Base-by-base conservation (phyloP, 768 basidiomycete species). In the Cyclocybe aegerita region DNA sequence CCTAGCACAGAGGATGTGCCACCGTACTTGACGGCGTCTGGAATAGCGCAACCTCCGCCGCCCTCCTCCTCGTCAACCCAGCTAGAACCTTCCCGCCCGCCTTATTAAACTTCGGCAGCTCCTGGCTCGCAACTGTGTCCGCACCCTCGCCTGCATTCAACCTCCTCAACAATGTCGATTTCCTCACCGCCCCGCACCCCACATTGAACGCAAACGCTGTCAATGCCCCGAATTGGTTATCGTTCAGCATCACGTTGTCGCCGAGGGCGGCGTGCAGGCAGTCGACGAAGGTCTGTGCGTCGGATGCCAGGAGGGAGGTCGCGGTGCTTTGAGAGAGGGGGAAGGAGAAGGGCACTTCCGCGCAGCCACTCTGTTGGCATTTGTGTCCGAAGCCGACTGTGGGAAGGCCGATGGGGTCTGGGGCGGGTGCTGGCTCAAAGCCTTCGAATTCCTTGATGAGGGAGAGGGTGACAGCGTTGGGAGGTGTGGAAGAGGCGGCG, bases 161-260 rank as follows among this genome's bases (percentile, higher is more conserved):
- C 33, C 71, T 52, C 48, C 58, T 63, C 45, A 70, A 41, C 52
- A 72, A 49, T 9, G 67, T 69, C 23, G 67, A 70, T 7, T 49
- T 52, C 50, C 62, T 45, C 29, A 67, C 60, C 10, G 54, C 63
- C 10, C 59, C 62, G 36, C 23, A 23, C 69, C 70, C 70, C 9
- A 63, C 56, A 48, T 72, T 71, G 54, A 67, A 71, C 42, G 69
- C 54, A 47, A 62, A 70, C 9, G 63, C 60, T 1, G 63, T 58
- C 30, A 72, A 52, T 7, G 71, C 70, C 16, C 68, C 70, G 57
- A 66, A 66, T 50, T 72, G 71, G 58, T 71, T 71, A 39, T 66
- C 71, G 38, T 68, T 72, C 41, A 23, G 23, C 23, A 23, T 4
- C 23, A 71, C 70, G 10, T 34, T 57, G 43, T 61, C 54, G 54